Evolutionary conservation across 805 yeast species (phyloP).

Genomic region (Ogataea allantospora): DNA sequence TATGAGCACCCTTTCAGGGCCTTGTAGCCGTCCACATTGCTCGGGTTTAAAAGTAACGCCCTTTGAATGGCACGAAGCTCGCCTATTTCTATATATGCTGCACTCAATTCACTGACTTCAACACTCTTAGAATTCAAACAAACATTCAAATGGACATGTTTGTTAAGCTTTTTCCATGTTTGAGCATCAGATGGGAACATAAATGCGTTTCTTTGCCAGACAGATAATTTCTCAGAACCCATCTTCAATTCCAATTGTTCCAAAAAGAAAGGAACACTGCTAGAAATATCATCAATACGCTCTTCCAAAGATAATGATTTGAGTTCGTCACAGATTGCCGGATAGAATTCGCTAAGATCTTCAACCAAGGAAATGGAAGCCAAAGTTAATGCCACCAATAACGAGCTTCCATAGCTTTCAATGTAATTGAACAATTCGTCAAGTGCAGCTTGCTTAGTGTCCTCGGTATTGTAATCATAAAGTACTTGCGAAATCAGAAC

Average conservation of each 20-base stretch:
- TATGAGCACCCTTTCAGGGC: conserved; percentile 15
- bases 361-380: conserved; percentile 79
- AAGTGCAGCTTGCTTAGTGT: conserved; percentile 76
- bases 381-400: conserved; percentile 65
- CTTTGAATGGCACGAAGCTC: conserved; percentile 59
- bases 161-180: conserved; percentile 68
- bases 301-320: conserved; percentile 45
- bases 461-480: conserved; percentile 72
- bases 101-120: conserved; percentile 50
- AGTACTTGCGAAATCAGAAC: conserved; percentile 75
- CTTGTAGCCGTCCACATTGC: conserved; percentile 34
- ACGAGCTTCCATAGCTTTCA: conserved; percentile 61
- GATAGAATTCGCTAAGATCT: conserved; percentile 52
- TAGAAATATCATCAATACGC: conserved; percentile 45
- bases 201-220: conserved; percentile 71
- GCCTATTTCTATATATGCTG: conserved; percentile 48
- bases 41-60: conserved; percentile 63
- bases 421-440: conserved; percentile 76
- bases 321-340: conserved; percentile 67
- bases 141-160: conserved; percentile 54
- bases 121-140: conserved; percentile 52
- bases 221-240: conserved; percentile 21
- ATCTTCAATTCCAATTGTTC: conserved; percentile 48
- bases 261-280: conserved; percentile 58
- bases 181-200: conserved; percentile 68